phyloP scores from a whole-genome alignment of 805 yeast species.

The Kuraishia capsulata region DNA sequence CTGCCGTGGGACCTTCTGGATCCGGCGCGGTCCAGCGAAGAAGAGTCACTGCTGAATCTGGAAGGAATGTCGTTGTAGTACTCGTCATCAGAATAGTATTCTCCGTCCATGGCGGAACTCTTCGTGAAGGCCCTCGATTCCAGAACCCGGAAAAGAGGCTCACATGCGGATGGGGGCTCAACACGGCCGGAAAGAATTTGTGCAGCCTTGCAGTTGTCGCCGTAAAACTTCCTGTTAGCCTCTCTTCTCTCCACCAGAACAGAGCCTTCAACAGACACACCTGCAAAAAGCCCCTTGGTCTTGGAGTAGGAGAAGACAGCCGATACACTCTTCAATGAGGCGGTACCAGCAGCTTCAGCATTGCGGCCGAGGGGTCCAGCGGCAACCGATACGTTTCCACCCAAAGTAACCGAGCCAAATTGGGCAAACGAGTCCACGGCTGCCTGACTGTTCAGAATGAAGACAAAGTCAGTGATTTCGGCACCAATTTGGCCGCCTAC shows the following conservation, averaged over 20 bases:
- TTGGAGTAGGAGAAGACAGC: conserved; percentile 92
- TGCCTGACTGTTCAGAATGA: conserved; percentile 74
- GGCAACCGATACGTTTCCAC: conserved; percentile 91
- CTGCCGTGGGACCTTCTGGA: conserved; percentile 9
- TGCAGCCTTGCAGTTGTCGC: conserved; percentile 81
- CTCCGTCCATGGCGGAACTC: conserved; percentile 33
- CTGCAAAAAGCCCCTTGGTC: conserved; percentile 95
- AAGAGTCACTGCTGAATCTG: conserved; percentile 37
- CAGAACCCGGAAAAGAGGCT: conserved; percentile 74
- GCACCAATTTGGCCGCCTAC: conserved; percentile 98
- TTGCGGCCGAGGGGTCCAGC: conserved; percentile 97
- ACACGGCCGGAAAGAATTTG: conserved; percentile 76
- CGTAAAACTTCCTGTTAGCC: conserved; percentile 92
- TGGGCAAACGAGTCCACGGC: conserved; percentile 95
- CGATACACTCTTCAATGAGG: conserved; percentile 77
- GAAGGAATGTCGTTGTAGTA: conserved; percentile 73
- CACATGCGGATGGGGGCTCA: conserved; percentile 90
- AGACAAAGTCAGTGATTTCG: conserved; percentile 92
- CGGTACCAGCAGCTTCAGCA: conserved; percentile 96
- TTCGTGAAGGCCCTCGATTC: conserved; percentile 75
- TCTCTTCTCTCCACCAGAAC: conserved; percentile 95
- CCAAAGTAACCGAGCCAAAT: conserved; percentile 87
- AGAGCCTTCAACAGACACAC: conserved; percentile 94
- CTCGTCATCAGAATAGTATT: conserved; percentile 38
- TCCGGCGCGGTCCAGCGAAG: conserved; percentile 12